Percentiles rank a stretch among this genome's conserved stretches.
phyloP scores from a whole-genome alignment of 2,329 filamentous ascomycete species.

The Colletotrichum lindemuthianum region DNA sequence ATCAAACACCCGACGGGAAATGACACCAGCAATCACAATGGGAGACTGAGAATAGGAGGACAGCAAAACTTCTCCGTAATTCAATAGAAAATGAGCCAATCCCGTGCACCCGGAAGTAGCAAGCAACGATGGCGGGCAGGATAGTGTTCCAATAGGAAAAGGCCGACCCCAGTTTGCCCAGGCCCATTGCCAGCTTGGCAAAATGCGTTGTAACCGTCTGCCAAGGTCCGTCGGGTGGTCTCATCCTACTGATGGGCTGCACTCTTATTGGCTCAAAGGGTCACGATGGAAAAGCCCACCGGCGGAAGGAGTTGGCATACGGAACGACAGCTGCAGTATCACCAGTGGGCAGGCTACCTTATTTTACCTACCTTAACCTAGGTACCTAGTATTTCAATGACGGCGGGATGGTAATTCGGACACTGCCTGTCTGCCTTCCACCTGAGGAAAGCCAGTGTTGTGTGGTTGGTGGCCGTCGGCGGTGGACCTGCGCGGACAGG shows the following conservation, averaged over 20 bases:
- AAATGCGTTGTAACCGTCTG: constrained; percentile 12
- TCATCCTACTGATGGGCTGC: not conserved
- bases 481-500: constrained; percentile 14
- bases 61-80: constrained; percentile 16
- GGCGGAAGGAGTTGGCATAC: too few relatives aligned
- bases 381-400: too few relatives aligned
- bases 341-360: constrained; percentile 3
- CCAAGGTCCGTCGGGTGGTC: constrained; percentile 12
- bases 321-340: too few relatives aligned
- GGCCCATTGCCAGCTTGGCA: constrained; percentile 4
- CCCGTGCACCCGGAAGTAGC: constrained; percentile 3
- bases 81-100: constrained; percentile 8
- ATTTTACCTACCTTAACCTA: not conserved
- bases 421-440: too few relatives aligned
- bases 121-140: not conserved
- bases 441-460: too few relatives aligned
- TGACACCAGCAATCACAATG: not conserved
- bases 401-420: too few relatives aligned
- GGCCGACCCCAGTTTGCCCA: too few relatives aligned
- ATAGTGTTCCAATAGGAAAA: too few relatives aligned
- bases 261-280: too few relatives aligned
- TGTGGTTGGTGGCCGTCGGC: constrained; percentile 11
- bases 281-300: too few relatives aligned
- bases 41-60: constrained; percentile 14
- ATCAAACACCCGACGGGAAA: too few relatives aligned